Base-by-base conservation (phyloP, 768 basidiomycete genomes). In the Boletus coccyginus region DNA sequence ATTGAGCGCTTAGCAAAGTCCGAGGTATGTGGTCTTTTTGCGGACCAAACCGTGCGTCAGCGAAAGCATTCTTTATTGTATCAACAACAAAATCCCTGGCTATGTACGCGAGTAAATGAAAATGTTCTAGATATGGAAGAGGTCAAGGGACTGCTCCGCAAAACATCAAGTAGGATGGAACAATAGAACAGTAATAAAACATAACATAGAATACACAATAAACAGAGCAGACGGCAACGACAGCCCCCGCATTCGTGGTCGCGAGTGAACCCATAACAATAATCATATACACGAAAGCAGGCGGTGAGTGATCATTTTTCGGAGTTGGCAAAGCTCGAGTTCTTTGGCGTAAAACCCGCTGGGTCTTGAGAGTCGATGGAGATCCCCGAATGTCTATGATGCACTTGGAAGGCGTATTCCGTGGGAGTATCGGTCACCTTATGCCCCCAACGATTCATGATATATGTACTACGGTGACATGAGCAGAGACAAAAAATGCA, bases 291-390 rank as follows among this genome's bases (percentile, higher is more conserved):
- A 1, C 43, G n/a, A 24, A 7, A 7, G 7, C 16, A 5, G 27
- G 24, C 24, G 39, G 6, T 10, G 17, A 41, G 32, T 12, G 10
- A 29, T 61, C 46, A 70, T 54, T 72, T 70, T 49, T 70, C 70
- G 16, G 68, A 68, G 48, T 67, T 56, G 0, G 46, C 54, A 49
- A 72, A 71, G 39, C 58, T 69, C 38, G 62, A 66, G 39, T 60
- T 62, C 38, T 63, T 65, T 7, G 63, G 65, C 32, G 68, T 68
- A 44, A 61, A 58, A 9, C 36, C 46, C 40, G 57, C 69, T 38
- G 61, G 67, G 14, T 69, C 70, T 27, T 65, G 65, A 1, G 73
- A 71, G 39, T 71, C 74, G 39, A 73, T 60, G 1, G 73, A 74
- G 46, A 67, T 62, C 17, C 62, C 63, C 3, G 73, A 74, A 45